phyloP scores from a whole-genome alignment of 225 moss, liverwort and hornwort genomes.

The Asterella californica region DNA sequence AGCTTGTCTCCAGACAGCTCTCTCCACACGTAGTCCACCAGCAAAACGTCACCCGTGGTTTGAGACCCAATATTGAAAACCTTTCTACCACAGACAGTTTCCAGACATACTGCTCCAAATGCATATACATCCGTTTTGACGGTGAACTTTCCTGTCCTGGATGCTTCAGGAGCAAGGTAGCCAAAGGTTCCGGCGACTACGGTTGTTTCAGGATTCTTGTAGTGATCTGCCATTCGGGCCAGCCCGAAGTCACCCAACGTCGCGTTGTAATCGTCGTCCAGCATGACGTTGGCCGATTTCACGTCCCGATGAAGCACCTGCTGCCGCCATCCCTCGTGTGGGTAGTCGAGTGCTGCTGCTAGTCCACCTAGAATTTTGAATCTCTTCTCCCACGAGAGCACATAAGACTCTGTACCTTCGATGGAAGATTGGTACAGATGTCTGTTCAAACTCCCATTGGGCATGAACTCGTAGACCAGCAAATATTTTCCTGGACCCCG shows the following conservation, averaged over 20 bases:
- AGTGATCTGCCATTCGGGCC: constrained; percentile 4
- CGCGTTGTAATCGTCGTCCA: constrained; percentile 12
- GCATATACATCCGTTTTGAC: too few relatives aligned
- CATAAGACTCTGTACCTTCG: too few relatives aligned
- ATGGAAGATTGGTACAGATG: not conserved
- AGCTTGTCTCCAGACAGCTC: not conserved
- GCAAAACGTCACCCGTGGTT: not conserved
- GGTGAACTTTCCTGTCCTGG: not conserved
- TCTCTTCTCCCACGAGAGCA: constrained; percentile 1
- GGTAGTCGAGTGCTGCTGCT: not conserved
- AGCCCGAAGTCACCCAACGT: constrained; percentile 24
- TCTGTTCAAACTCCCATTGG: constrained; percentile 4
- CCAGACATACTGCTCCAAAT: too few relatives aligned
- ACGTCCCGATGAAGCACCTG: constrained; percentile 36
- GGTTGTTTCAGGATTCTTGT: constrained; percentile 10
- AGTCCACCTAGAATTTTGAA: not conserved
- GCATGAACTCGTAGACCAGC: constrained; percentile 39
- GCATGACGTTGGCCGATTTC: constrained; percentile 29
- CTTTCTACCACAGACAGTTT: constrained; percentile 50
- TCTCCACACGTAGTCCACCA: constrained; percentile 3
- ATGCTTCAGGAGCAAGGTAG: constrained; percentile 9
- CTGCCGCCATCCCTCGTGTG: constrained; percentile 12
- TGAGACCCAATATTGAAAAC: not conserved
- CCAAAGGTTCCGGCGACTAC: constrained; percentile 9
- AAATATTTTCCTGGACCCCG: constrained; percentile 4